Base-by-base conservation (phyloP, 768 basidiomycete species). In the Arthromyces matolae region DNA sequence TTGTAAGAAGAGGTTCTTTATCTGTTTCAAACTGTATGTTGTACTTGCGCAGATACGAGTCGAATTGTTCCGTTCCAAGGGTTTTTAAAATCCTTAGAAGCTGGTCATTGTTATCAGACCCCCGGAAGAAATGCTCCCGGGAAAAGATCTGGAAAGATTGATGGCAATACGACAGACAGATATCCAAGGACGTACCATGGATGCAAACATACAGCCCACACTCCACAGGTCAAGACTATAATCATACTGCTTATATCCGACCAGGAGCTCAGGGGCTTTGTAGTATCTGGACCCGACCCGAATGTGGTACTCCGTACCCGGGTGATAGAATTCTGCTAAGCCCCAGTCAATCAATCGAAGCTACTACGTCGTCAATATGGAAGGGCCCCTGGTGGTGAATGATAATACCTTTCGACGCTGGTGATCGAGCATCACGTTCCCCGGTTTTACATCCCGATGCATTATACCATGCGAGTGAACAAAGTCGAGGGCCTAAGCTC, bases 371-470 rank as follows among this genome's bases (percentile, higher is more conserved):
- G 32, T 49, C 16, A 49, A 13, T 46, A 38, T 41, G 29, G 34
- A 43, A 29, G 38, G 24, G 32, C 20, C 1, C 28, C 20, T 2
- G 29, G 19, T 25, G 37, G 18, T 7, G 40, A 27, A 27, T 16
- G 22, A 19, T 41, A 76, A 58, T 50, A 85, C 78, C 75, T 77
- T 73, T 37, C 80, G 71, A 51, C 73, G 75, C 48, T 77, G 72
- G 60, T 80, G 77, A 65, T 87, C 82, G 45, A 86, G 83, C 83
- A 87, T 85, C 42, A 86, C 80, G 58, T 87, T 87, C 53, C 80
- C 61, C 31, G 67, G 64, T 41, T 65, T 66, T n/a, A 65, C 62
- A 35, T 68, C 66, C 32, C 84, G 71, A 60, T 86, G 84, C 79
- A 86, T 85, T 52, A 86, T 79, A 25, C 84, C 85, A 51, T 80